Base-by-base conservation (phyloP, 2,329 filamentous ascomycete genomes). In the Trichoderma koningiopsis region DNA sequence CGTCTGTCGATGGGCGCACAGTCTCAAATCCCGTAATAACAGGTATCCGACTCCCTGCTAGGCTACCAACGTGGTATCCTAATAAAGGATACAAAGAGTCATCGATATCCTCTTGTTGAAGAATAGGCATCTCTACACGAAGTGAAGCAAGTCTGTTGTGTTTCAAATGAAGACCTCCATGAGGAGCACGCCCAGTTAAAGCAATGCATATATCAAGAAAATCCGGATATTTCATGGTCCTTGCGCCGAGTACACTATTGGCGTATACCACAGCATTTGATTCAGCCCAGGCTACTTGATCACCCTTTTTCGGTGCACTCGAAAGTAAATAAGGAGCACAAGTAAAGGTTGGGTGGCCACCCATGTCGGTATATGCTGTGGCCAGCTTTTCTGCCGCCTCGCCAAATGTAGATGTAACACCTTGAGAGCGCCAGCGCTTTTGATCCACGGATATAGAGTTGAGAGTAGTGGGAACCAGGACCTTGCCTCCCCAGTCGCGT, bases 231-330 rank as follows among this genome's bases (percentile, higher is more conserved):
- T 84, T 84, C 67, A 79, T 77, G 0, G 82, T 84, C 24, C 77
- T 76, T 0, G 82, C 81, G 0, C 81, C 82, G 0, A 84, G 76
- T 0, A 84, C 79, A 66, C 81, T 84, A 53, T 84, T 84, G 1
- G 82, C 81, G 68, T 77, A 84, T 0, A 83, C 79, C 0, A 84
- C 82, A 0, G 81, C 83, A 69, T 84, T 84, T 0, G 81, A 83
- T 70, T 83, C 82, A 0, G 79, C 80, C 80, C 82, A 84, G 0
- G 75, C 80, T 3, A 84, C 75, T 31, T 83, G 75, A 14, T 84
- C 80, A 4, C 81, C 82, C 0, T 60, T 14, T 16, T 60, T 68
- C 0, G 74, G 74, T 1, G 66, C 70, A 8, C 43, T 76, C 0
- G 80, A 77, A 0, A 83, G 77, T 3, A 77, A 74, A 66, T 84